Percentiles rank a stretch among this genome's conserved stretches.
phyloP scores from a whole-genome alignment of 331 rosid species.

The Rosa hybrid region DNA sequence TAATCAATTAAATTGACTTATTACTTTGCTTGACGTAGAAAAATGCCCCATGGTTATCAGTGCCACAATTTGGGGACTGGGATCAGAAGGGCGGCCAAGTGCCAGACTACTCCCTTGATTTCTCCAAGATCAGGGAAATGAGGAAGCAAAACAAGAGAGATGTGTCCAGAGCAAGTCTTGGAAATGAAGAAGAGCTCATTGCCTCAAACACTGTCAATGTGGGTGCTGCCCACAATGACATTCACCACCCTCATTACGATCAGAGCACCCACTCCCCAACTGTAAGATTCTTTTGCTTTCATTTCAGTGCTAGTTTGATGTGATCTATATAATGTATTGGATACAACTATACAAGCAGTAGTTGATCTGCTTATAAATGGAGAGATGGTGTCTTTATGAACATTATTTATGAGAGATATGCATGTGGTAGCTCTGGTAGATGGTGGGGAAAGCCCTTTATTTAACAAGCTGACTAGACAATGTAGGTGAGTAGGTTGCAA shows the following conservation, averaged over 20 bases:
- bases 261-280: conserved; percentile 64
- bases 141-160: conserved; percentile 96
- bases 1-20: not conserved
- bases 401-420: conserved; percentile 21
- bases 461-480: conserved; percentile 11
- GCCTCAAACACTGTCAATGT: conserved; percentile 42
- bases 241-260: conserved; percentile 48
- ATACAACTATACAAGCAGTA: conserved; percentile 4
- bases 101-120: conserved; percentile 92
- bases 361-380: conserved; percentile 21
- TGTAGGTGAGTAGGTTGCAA: conserved; percentile 14
- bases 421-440: conserved; percentile 31
- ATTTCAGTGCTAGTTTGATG: conserved; percentile 4
- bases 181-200: conserved; percentile 86
- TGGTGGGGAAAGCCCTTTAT: conserved; percentile 16
- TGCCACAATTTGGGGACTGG: conserved; percentile 98
- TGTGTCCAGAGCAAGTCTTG: conserved; percentile 84
- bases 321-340: not conserved
- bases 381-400: conserved; percentile 4
- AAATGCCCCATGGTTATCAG: conserved; percentile 78
- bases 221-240: conserved; percentile 40
- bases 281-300: conserved; percentile 53
- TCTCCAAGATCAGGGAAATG: conserved; percentile 86
- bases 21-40: conserved; percentile 43
- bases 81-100: conserved; percentile 89